phyloP scores from a whole-genome alignment of 257 asterid species.

The Solanum infundibuliforme region DNA sequence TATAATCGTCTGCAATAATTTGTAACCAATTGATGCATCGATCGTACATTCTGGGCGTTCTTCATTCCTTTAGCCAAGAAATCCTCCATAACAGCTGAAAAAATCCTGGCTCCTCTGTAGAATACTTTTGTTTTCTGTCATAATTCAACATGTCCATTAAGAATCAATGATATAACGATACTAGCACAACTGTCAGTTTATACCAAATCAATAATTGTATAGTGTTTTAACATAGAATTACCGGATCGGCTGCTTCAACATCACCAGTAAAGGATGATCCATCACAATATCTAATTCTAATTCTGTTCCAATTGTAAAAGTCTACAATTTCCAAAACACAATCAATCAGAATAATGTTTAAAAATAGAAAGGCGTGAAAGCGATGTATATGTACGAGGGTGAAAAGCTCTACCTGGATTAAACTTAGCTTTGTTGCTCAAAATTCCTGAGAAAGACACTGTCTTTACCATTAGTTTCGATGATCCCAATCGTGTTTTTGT shows the following conservation, averaged over 20 bases:
- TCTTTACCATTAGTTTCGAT: slow-evolving; percentile 55
- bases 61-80: slow-evolving; percentile 34
- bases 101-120: slow-evolving; percentile 28
- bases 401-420: slow-evolving; percentile 51
- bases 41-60: slow-evolving; percentile 27
- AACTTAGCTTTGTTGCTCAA: slow-evolving; percentile 47
- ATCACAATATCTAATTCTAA: slow-evolving; percentile 78
- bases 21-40: not conserved
- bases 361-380: not conserved
- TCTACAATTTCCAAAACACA: slow-evolving; percentile 19
- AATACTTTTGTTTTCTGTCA: slow-evolving; percentile 27
- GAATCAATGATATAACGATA: not conserved
- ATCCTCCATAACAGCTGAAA: slow-evolving; percentile 6
- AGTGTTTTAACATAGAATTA: slow-evolving; percentile 14
- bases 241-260: slow-evolving; percentile 65
- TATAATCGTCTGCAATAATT: too few species aligned
- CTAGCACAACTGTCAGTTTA: not conserved
- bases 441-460: slow-evolving; percentile 56
- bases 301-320: slow-evolving; percentile 77
- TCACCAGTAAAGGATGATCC: slow-evolving; percentile 93
- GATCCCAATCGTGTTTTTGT: slow-evolving; percentile 49
- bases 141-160: not conserved
- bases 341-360: not conserved
- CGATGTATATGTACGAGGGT: not conserved
- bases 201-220: not conserved